phyloP scores from a whole-genome alignment of 768 basidiomycete genomes.

The Pholiota molesta region DNA sequence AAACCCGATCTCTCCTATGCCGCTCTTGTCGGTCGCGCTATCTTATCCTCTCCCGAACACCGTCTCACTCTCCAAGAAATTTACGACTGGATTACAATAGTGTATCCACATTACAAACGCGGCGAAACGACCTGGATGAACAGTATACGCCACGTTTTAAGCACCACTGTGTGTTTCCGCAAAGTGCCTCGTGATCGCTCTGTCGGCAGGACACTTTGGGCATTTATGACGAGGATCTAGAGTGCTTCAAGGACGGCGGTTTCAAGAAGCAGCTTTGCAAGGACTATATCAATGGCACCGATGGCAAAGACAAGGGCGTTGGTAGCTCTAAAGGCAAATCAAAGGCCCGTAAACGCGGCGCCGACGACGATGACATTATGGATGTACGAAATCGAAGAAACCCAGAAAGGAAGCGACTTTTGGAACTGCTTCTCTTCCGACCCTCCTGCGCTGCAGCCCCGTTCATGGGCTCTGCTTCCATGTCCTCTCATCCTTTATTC shows the following conservation, averaged over 20 bases:
- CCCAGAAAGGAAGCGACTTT: conserved; percentile 41
- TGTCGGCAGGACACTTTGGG: conserved; percentile 86
- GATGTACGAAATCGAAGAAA: conserved; percentile 48
- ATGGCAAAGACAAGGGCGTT: conserved; percentile 35
- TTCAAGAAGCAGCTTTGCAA: conserved; percentile 69
- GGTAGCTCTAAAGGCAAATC: conserved; percentile 32
- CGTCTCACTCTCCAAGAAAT: conserved; percentile 94
- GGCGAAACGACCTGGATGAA: conserved; percentile 98
- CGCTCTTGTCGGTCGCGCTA: conserved; percentile 93
- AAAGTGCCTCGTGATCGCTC: conserved; percentile 79
- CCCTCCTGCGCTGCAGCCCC: conserved; percentile 26
- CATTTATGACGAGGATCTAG: conserved; percentile 82
- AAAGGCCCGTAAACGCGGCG: conserved; percentile 38
- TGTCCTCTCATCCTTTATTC: conserved; percentile 44
- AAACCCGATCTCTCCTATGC: conserved; percentile 94
- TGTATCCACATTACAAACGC: conserved; percentile 92
- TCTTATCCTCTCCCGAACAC: conserved; percentile 81
- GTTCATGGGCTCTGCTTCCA: conserved; percentile 28
- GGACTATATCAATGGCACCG: conserved; percentile 42
- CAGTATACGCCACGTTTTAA: conserved; percentile 95
- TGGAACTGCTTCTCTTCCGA: conserved; percentile 23
- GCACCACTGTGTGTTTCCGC: conserved; percentile 89
- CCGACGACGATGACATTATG: conserved; percentile 39
- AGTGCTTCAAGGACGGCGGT: conserved; percentile 84
- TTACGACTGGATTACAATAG: conserved; percentile 93